These are phyloP conservation scores for Antitrichia curtipendula DNA, from an alignment of 225 moss, liverwort and hornwort species.

Conservation along the genomic window DNA sequence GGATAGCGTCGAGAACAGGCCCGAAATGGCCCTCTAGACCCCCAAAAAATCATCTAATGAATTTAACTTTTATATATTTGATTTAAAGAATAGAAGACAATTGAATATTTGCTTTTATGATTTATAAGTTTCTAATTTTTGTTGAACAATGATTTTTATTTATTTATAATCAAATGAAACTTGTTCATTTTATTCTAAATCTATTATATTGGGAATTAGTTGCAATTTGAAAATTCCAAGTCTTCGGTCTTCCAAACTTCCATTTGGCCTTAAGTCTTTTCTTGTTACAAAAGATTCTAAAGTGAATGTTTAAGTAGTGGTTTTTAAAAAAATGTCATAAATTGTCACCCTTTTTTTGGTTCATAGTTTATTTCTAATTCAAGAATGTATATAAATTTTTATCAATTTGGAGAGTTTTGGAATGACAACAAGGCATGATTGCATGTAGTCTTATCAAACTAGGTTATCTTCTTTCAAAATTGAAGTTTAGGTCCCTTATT, in stretches of 20 bases:
- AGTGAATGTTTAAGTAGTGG: no score
- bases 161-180: not conserved
- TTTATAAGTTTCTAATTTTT: not conserved
- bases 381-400: not conserved
- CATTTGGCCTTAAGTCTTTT: not conserved
- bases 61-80: not conserved
- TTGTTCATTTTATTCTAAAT: not conserved
- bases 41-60: no score
- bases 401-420: not conserved
- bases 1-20: no score
- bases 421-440: not conserved
- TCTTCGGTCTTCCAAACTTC: not conserved
- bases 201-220: not conserved
- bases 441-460: not conserved
- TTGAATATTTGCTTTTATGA: not conserved
- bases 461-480: not conserved
- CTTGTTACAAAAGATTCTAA: not conserved
- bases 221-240: not conserved
- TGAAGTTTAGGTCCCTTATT: not conserved
- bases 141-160: not conserved
- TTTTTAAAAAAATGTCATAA: not conserved
- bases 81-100: not conserved
- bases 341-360: not conserved
- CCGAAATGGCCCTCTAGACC: no score
- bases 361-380: not conserved